A percentile compares a stretch with the other conserved stretches of the same genome.
phyloP scores from a whole-genome alignment of 306 rosid genomes.

The Pueraria montana region DNA sequence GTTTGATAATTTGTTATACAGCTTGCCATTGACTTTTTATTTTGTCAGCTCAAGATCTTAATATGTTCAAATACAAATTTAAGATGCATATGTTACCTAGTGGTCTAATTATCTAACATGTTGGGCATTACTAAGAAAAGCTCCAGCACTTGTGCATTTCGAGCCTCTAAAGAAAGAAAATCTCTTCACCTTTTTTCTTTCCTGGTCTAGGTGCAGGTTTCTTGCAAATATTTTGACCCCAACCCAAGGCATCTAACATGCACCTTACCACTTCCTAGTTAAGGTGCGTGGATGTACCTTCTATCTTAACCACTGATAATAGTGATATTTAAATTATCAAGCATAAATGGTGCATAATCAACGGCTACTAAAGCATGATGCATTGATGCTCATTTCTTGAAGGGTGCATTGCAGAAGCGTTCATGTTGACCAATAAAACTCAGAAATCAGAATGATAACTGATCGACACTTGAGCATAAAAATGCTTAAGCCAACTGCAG shows the following conservation, averaged over 20 bases:
- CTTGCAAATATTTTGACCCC: constrained; percentile 24
- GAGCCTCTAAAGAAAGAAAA: constrained; percentile 11
- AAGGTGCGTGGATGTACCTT: neutral
- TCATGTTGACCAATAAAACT: neutral
- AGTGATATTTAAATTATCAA: neutral
- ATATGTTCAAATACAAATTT: neutral
- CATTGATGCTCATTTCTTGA: neutral
- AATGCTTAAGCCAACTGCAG: constrained; percentile 22
- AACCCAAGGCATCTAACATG: neutral
- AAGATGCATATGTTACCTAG: neutral
- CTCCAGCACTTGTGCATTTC: neutral
- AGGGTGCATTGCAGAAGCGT: neutral
- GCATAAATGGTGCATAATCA: neutral
- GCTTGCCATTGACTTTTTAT: constrained; percentile 12
- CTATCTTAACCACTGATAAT: neutral
- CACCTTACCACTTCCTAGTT: neutral
- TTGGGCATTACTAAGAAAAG: constrained; percentile 14
- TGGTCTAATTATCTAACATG: neutral
- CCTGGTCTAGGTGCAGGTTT: constrained; percentile 10
- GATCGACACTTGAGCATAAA: neutral
- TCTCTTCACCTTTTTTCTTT: neutral
- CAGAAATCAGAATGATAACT: constrained; percentile 31
- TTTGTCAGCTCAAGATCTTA: neutral
- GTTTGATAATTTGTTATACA: neutral
- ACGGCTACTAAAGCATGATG: neutral